Evolutionary conservation across 2,329 filamentous ascomycete species (phyloP).

Genomic region (Colletotrichum ledebouriae): DNA sequence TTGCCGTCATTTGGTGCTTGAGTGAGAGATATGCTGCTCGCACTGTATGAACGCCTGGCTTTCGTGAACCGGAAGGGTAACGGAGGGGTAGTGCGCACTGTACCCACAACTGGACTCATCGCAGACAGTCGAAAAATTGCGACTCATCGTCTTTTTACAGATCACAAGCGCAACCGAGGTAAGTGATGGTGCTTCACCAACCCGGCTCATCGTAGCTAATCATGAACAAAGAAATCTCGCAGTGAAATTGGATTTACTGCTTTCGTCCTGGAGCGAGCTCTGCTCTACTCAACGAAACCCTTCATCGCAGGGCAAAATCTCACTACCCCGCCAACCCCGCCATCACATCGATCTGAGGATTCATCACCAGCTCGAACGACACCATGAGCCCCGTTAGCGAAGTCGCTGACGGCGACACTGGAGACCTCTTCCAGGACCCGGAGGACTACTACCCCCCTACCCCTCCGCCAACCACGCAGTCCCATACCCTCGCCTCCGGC

Average conservation of each 20-base stretch:
- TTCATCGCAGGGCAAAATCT: background rate
- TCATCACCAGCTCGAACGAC: background rate
- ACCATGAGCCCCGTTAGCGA: constrained; percentile 37
- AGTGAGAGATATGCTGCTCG: background rate
- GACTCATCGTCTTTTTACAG: constrained; percentile 23
- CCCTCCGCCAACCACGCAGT: constrained; percentile 79
- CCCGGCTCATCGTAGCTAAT: background rate
- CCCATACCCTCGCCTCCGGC: constrained; percentile 78
- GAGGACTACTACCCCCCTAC: constrained; percentile 84
- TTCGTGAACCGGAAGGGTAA: constrained; percentile 8
- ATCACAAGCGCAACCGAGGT: background rate
- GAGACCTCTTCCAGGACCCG: constrained; percentile 82
- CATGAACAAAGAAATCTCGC: background rate
- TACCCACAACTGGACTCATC: constrained; percentile 37
- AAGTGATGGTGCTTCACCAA: background rate
- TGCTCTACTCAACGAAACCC: background rate
- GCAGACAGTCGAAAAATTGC: constrained; percentile 26
- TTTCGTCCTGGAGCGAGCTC: background rate
- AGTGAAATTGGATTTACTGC: background rate
- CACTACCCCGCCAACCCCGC: constrained; percentile 12
- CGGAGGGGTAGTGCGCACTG: constrained; percentile 22
- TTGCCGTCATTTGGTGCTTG: background rate
- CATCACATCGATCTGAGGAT: background rate
- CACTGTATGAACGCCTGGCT: background rate
- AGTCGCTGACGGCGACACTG: constrained; percentile 52